These are phyloP conservation scores for Protea cynaroides DNA, from an alignment of 164 flowering plant genomes.

Conservation along the genomic window DNA sequence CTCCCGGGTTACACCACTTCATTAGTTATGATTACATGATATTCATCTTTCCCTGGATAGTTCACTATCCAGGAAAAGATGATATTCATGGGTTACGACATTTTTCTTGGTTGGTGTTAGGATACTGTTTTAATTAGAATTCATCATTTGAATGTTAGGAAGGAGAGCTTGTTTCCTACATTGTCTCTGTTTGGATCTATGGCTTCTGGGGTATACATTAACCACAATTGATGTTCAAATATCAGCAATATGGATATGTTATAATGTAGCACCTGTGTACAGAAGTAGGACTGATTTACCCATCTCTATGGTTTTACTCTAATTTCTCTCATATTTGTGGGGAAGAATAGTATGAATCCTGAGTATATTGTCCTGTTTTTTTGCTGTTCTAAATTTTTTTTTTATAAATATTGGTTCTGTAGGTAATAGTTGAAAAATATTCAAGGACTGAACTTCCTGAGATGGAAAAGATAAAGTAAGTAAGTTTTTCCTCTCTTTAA, in stretches of 20 bases:
- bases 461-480: conserved; percentile 89
- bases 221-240: no score
- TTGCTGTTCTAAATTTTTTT: background rate
- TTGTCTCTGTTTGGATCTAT: background rate
- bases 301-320: no score
- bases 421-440: conserved; percentile 71
- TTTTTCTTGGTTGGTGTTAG: no score
- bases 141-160: no score
- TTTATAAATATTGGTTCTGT: conserved; percentile 5
- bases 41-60: no score
- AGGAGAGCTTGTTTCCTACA: background rate
- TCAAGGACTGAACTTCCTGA: conserved; percentile 59
- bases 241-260: background rate
- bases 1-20: no score
- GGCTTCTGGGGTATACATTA: no score
- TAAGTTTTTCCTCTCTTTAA: conserved; percentile 19
- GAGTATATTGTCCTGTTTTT: background rate
- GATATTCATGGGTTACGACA: background rate
- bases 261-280: background rate
- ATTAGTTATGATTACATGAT: background rate
- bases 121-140: no score
- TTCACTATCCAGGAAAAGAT: no score
- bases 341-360: no score
- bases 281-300: background rate
- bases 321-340: no score